Conservation (phyloP, 2,329 filamentous ascomycete genomes). For the Apiospora saccharicola region DNA sequence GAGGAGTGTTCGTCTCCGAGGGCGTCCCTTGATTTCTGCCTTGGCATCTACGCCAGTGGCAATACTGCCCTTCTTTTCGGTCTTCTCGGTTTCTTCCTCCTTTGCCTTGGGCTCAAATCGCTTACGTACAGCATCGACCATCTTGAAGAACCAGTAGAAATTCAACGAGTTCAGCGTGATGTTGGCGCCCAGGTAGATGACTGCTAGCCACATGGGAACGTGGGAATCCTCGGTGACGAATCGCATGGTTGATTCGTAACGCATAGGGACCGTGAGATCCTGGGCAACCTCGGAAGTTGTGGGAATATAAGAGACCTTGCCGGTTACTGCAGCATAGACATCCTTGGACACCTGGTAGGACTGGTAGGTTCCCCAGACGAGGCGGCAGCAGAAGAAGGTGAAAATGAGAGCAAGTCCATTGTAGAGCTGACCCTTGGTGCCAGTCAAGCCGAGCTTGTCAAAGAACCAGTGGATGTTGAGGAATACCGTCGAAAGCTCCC, state of each 20-base stretch:
- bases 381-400: conserved; percentile 79
- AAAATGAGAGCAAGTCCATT: conserved; percentile 77
- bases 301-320: conserved; percentile 45
- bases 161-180: conserved; percentile 78
- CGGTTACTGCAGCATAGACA: conserved; percentile 66
- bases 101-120: conserved; percentile 66
- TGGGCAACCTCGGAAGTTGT: conserved; percentile 42
- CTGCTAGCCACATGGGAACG: conserved; percentile 75
- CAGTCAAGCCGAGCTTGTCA: conserved; percentile 84
- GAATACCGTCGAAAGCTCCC: conserved; percentile 86
- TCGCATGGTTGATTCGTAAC: conserved; percentile 54
- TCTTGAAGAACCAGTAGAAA: conserved; percentile 87
- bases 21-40: conserved; percentile 33
- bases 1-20: conserved; percentile 40
- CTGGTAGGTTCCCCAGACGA: conserved; percentile 80
- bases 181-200: conserved; percentile 74
- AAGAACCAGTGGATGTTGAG: conserved; percentile 93
- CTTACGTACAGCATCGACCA: conserved; percentile 81
- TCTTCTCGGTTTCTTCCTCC: conserved; percentile 39
- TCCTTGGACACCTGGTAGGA: conserved; percentile 75
- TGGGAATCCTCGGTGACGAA: conserved; percentile 57
- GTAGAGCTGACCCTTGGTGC: conserved; percentile 74
- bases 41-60: conserved; percentile 41
- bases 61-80: conserved; percentile 32
- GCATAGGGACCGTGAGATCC: conserved; percentile 43